phyloP scores from a whole-genome alignment of 345 rosid genomes.

The Erysimum cheiranthoides region DNA sequence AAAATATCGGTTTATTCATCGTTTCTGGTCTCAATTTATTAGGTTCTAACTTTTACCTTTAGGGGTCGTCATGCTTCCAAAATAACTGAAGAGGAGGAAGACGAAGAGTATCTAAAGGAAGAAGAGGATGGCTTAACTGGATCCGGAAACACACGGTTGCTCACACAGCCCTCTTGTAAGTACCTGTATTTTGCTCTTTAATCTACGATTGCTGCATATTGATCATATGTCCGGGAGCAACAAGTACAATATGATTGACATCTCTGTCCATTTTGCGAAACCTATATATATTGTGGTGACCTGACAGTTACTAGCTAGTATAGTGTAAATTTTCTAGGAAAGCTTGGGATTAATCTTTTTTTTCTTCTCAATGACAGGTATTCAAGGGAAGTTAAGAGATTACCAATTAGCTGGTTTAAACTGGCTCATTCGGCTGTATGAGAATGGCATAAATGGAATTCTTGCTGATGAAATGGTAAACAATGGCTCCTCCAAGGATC shows the following conservation, averaged over 20 bases:
- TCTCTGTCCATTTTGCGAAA: constrained; percentile 6
- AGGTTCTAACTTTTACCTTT: constrained; percentile 21
- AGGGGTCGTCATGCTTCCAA: constrained; percentile 99
- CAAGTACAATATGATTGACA: constrained; percentile 9
- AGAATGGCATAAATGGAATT: constrained; percentile 97
- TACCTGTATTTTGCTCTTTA: constrained; percentile 3
- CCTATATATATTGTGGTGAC: constrained; percentile 7
- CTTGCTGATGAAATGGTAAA: constrained; percentile 97
- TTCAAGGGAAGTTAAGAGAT: constrained; percentile 97
- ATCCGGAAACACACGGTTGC: constrained; percentile 82
- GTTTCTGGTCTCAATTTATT: constrained; percentile 1
- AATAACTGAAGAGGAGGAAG: constrained; percentile 98
- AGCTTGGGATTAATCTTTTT: constrained; percentile 7
- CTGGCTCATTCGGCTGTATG: constrained; percentile 95
- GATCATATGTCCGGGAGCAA: constrained; percentile 3
- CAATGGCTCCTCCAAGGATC: neutral
- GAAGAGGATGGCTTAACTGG: constrained; percentile 87
- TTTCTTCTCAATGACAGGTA: constrained; percentile 57
- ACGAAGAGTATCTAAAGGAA: constrained; percentile 95
- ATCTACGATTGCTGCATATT: constrained; percentile 12
- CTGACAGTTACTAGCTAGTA: constrained; percentile 9
- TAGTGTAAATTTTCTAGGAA: neutral
- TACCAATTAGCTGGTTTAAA: constrained; percentile 97
- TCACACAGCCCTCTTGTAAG: constrained; percentile 97
- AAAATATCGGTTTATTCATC: neutral